These are phyloP conservation scores for Cryphonectria carpinicola DNA, from an alignment of 2,329 filamentous ascomycete genomes.

Conservation along the genomic window DNA sequence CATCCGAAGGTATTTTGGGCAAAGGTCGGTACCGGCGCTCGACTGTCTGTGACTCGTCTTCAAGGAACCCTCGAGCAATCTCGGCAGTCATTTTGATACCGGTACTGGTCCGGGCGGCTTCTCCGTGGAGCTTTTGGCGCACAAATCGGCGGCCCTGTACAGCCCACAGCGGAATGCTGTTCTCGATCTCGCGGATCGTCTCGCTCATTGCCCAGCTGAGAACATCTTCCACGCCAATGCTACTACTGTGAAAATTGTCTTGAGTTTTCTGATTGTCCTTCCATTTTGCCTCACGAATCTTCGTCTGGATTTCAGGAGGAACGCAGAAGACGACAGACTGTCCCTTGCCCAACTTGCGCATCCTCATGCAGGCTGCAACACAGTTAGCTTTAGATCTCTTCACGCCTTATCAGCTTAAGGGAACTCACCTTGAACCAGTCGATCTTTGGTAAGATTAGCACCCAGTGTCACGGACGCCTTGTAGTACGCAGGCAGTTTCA, in stretches of 20 bases:
- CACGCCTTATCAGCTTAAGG: too few relatives aligned
- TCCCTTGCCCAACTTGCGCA: constrained; percentile 68
- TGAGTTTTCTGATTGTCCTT: constrained; percentile 29
- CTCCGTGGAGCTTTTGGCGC: background rate
- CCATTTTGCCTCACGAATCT: constrained; percentile 44
- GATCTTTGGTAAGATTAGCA: constrained; percentile 67
- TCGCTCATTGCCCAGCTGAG: constrained; percentile 5
- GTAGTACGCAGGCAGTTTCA: constrained; percentile 62
- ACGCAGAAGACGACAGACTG: constrained; percentile 68
- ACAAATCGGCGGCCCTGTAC: background rate
- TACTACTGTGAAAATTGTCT: constrained; percentile 30
- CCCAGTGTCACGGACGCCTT: constrained; percentile 71
- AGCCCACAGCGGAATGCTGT: constrained; percentile 2
- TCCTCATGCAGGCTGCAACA: constrained; percentile 66
- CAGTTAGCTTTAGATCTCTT: background rate
- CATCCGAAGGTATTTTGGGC: background rate
- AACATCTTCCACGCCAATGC: constrained; percentile 34
- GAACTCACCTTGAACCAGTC: constrained; percentile 65
- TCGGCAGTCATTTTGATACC: background rate
- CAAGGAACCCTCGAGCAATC: background rate
- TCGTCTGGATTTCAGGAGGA: constrained; percentile 60
- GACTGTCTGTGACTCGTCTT: background rate
- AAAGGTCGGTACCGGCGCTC: background rate
- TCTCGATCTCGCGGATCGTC: constrained; percentile 1
- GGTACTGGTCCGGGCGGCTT: too few relatives aligned